A percentile compares a stretch with the other conserved stretches of the same genome.
Evolutionary conservation across 169 alveolate species (phyloP).

Genomic region (Plasmodium coatneyi): DNA sequence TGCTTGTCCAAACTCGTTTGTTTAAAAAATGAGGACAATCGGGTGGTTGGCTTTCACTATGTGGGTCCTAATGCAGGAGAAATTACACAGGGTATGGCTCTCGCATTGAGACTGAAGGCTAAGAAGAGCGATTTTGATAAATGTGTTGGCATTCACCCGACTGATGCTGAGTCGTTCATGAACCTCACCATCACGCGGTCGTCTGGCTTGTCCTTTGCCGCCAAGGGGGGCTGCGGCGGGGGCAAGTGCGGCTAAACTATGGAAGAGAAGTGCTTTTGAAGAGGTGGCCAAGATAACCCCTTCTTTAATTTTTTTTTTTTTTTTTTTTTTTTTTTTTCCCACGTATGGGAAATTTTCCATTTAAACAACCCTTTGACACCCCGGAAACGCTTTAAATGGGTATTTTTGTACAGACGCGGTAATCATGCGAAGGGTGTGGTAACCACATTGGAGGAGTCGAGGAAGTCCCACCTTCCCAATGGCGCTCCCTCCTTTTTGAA

Average conservation of each 20-base stretch:
- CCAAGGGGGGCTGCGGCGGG: conserved; percentile 97
- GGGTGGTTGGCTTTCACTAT: conserved; percentile 97
- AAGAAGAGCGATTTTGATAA: conserved; percentile 93
- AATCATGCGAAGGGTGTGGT: not conserved
- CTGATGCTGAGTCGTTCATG: conserved; percentile 95
- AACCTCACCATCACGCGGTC: conserved; percentile 87
- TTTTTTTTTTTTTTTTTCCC: not conserved
- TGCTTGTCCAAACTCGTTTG: conserved; percentile 94
- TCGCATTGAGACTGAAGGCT: conserved; percentile 95
- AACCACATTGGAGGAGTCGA: not conserved
- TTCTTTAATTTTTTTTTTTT: not conserved
- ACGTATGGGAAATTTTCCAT: not conserved
- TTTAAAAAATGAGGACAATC: conserved; percentile 88
- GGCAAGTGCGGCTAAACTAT: conserved; percentile 91
- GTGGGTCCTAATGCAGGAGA: conserved; percentile 99
- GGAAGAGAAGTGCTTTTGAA: not conserved
- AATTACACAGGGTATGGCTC: conserved; percentile 96
- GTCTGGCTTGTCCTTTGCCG: conserved; percentile 90
- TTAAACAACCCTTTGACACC: not conserved
- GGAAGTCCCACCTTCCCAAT: not conserved
- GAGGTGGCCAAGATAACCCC: not conserved
- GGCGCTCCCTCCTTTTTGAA: not conserved
- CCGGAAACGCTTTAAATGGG: not conserved
- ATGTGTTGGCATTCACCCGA: conserved; percentile 97
- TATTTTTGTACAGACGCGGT: not conserved